phyloP scores from a whole-genome alignment of 257 asterid species.

The Anisodus acutangulus region DNA sequence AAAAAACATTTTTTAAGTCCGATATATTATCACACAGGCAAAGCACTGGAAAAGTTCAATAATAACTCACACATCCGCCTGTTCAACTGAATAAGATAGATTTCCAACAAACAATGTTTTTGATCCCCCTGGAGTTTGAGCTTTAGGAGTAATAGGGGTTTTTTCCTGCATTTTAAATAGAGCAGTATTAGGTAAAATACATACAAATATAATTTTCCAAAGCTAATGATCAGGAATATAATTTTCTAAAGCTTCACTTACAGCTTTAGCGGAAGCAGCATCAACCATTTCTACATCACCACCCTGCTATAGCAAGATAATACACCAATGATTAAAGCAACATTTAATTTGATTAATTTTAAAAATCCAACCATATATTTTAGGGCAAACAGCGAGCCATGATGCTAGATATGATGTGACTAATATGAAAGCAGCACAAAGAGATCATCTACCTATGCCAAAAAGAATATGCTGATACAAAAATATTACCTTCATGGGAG shows the following conservation, averaged over 20 bases:
- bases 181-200: background rate
- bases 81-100: constrained; percentile 59
- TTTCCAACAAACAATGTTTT: constrained; percentile 81
- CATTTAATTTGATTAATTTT: background rate
- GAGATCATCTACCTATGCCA: background rate
- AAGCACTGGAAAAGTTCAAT: background rate
- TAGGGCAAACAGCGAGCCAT: background rate
- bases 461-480: background rate
- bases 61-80: constrained; percentile 65
- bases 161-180: constrained; percentile 47
- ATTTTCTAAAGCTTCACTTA: constrained; percentile 32
- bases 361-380: background rate
- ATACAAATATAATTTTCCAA: background rate
- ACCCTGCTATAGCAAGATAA: constrained; percentile 41
- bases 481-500: constrained; percentile 48
- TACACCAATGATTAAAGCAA: background rate
- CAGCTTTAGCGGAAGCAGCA: constrained; percentile 48
- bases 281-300: constrained; percentile 62
- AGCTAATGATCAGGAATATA: background rate
- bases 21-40: background rate
- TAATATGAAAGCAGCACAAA: background rate
- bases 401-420: background rate
- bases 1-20: background rate
- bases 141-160: constrained; percentile 53
- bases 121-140: constrained; percentile 48